Base-by-base conservation (phyloP, 208 protist genomes). In the Naegleria fowleri region DNA sequence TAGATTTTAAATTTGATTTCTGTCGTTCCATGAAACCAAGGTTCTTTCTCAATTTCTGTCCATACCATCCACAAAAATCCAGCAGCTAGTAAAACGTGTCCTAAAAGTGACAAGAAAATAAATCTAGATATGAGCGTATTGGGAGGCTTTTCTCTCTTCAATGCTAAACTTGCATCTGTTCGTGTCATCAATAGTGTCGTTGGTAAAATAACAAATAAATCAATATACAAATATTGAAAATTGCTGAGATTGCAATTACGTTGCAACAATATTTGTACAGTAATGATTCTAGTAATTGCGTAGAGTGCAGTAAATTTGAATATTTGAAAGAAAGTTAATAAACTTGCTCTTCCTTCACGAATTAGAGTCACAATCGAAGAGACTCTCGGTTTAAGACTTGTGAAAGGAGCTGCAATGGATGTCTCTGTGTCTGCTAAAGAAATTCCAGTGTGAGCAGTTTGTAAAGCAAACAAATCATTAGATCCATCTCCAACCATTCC, bases 231-330 rank as follows among this genome's bases (percentile, higher is more conserved):
- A n/a, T 76, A 76, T 58, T 92, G 83, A 0, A n/a, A 89, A 29
- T 92, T 38, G 4, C 13, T 51, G 0, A 92, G 43, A 16, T 29
- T 88, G 40, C 33, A 48, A 48, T 52, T 83, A n/a, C 67, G 39
- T 51, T 36, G 5, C 19, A 83, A 83, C 25, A 92, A 59, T 16
- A 90, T 67, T 13, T 51, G 7, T 19, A 90, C 22, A 0, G 91
- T 83, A 15, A 84, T 36, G 40, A 84, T 92, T 90, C 92, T 90
- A 58, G 92, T 91, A 11, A 92, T n/a, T 22, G 83, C 41, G 38
- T 92, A 92, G 2, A 90, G 9, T 13, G 91, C 91, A 41, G 90
- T 92, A 33, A 43, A 91, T 58, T 92, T 92, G 76, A 92, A 92
- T 38, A 85, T 75, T 92, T 92, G 87, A 39, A 92, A 92, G 5